Evolutionary conservation across 305 asterid species (phyloP).

Genomic region (Fraxinus dipetala): DNA sequence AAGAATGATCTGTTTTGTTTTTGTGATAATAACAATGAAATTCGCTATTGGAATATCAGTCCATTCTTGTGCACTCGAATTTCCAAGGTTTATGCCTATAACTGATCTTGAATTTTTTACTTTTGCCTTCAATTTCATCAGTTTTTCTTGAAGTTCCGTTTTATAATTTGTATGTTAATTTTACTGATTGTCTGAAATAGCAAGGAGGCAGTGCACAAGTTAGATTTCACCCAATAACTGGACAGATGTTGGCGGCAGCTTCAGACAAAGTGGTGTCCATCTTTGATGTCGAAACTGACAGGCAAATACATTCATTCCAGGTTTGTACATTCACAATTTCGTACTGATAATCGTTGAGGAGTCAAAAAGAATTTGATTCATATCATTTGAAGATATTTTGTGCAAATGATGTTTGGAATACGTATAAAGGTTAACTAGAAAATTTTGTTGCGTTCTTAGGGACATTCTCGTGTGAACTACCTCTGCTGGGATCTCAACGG

Average conservation of each 20-base stretch:
- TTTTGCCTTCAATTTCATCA: neutral
- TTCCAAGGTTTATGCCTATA: conserved; percentile 60
- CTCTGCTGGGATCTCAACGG: conserved; percentile 92
- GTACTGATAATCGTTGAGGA: neutral
- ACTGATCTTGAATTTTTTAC: neutral
- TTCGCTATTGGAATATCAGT: conserved; percentile 76
- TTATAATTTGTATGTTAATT: neutral
- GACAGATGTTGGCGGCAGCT: conserved; percentile 86
- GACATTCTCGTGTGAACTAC: conserved; percentile 78
- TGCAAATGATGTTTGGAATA: conserved; percentile 1
- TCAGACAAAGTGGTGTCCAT: conserved; percentile 83
- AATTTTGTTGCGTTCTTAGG: conserved; percentile 33
- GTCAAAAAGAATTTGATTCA: neutral
- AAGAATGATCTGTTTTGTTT: conserved; percentile 87
- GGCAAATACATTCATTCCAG: conserved; percentile 85
- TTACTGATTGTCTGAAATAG: conserved; percentile 36
- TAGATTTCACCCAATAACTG: conserved; percentile 80
- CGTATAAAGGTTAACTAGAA: neutral
- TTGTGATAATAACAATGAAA: conserved; percentile 80
- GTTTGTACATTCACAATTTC: conserved; percentile 37
- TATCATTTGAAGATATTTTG: neutral
- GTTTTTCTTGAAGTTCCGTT: neutral
- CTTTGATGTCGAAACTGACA: conserved; percentile 85
- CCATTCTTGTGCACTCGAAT: conserved; percentile 68
- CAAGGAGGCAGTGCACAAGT: conserved; percentile 96